Evolutionary conservation across 2,329 filamentous ascomycete genomes (phyloP).

Genomic region (Cordyceps cicadae): DNA sequence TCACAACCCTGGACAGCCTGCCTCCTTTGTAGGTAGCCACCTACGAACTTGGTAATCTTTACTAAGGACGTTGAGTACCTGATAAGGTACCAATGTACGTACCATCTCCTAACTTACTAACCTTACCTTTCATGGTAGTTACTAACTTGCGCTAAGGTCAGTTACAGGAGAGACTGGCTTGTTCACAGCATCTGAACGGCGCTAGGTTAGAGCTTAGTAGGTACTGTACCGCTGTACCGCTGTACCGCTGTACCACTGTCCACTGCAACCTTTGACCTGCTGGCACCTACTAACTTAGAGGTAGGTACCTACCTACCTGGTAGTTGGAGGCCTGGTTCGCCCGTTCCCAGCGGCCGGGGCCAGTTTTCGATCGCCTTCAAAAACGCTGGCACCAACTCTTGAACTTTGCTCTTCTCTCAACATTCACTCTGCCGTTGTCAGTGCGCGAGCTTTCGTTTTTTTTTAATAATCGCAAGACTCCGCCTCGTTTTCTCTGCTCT

Average conservation of each 20-base stretch:
- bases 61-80: not conserved
- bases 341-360: not conserved
- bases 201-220: no score
- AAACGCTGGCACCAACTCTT: not conserved
- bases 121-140: no score
- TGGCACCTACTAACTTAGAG: not conserved
- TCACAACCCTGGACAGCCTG: no score
- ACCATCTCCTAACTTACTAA: no score
- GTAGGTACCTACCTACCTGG: no score
- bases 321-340: not conserved
- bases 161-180: not conserved
- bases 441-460: not conserved
- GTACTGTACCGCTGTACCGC: no score
- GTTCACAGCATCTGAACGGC: not conserved
- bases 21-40: not conserved
- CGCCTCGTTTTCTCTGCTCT: not conserved
- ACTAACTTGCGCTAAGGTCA: not conserved
- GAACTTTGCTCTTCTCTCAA: conserved; percentile 8
- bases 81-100: not conserved
- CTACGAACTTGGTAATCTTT: not conserved
- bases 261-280: no score
- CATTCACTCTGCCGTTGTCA: conserved; percentile 6
- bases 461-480: not conserved
- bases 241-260: not conserved
- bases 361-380: conserved; percentile 8